Percentiles rank a stretch among this genome's conserved stretches.
Conservation (phyloP, 306 rosid species). For the Rosa chinensis region DNA sequence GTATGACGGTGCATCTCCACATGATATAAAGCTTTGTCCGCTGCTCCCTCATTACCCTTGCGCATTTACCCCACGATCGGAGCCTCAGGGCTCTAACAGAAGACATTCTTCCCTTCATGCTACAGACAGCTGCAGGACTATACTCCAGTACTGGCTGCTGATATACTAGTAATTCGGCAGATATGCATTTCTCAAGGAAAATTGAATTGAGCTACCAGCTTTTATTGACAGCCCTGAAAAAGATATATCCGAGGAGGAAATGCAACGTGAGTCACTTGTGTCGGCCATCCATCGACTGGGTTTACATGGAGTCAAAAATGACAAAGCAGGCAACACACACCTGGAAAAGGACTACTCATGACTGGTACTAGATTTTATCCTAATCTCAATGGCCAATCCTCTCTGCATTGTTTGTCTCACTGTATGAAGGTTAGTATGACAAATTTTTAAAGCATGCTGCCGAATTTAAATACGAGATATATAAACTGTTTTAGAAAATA, state of each 20-base stretch:
- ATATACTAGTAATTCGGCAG: neutral
- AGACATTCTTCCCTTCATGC: conserved; percentile 35
- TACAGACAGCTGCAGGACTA: neutral
- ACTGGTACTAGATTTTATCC: conserved; percentile 22
- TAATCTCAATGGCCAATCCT: conserved; percentile 33
- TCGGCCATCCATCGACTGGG: conserved; percentile 25
- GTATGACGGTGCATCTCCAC: conserved; percentile 59
- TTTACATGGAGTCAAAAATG: conserved; percentile 15
- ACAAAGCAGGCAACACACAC: conserved; percentile 37
- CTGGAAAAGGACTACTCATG: neutral
- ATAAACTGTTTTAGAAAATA: neutral
- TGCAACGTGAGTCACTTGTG: conserved; percentile 27
- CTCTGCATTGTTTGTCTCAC: conserved; percentile 33
- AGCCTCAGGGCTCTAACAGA: conserved; percentile 30
- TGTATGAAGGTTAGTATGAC: neutral
- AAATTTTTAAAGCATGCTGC: neutral
- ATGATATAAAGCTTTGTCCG: conserved; percentile 55
- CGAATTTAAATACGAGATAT: neutral
- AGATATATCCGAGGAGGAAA: neutral
- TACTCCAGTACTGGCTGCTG: neutral
- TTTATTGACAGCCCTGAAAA: neutral
- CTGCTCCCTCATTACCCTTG: conserved; percentile 44
- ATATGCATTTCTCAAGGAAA: too few relatives aligned
- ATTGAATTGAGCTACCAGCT: neutral
- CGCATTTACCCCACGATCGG: conserved; percentile 35